Percentiles rank a stretch among this genome's conserved stretches.
phyloP scores from a whole-genome alignment of 768 basidiomycete species.

The Pisolithus tinctorius region DNA sequence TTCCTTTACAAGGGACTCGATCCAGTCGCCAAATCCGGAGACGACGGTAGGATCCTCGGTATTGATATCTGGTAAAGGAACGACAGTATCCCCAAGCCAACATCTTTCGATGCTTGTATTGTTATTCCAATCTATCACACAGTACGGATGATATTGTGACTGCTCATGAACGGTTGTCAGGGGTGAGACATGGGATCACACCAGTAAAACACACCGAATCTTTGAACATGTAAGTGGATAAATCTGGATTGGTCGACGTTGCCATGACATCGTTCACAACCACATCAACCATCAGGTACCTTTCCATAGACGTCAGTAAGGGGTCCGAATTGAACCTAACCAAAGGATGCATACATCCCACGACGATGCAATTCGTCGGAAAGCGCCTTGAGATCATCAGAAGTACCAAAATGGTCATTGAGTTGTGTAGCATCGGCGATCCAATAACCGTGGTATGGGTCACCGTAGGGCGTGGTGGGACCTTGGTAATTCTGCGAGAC shows the following conservation, averaged over 20 bases:
- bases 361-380: constrained; percentile 60
- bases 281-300: constrained; percentile 81
- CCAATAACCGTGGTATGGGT: constrained; percentile 88
- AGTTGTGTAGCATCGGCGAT: constrained; percentile 59
- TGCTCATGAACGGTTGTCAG: constrained; percentile 20
- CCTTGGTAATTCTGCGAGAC: constrained; percentile 75
- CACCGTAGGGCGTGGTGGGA: constrained; percentile 64
- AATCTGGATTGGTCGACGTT: constrained; percentile 53
- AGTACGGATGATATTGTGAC: constrained; percentile 75
- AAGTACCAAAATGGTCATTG: constrained; percentile 66
- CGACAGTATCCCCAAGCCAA: constrained; percentile 75
- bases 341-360: constrained; percentile 46
- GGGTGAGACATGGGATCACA: background rate
- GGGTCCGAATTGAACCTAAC: background rate
- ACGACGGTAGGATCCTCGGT: constrained; percentile 63
- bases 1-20: constrained; percentile 56
- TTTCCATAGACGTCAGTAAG: constrained; percentile 9
- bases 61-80: constrained; percentile 75
- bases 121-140: constrained; percentile 65
- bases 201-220: constrained; percentile 35
- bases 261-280: constrained; percentile 86
- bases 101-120: constrained; percentile 65
- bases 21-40: constrained; percentile 61
- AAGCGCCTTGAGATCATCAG: constrained; percentile 65
- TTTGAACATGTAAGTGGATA: constrained; percentile 64